Base-by-base conservation (phyloP, 2,329 filamentous ascomycete genomes). In the Macroventuria anomochaeta region DNA sequence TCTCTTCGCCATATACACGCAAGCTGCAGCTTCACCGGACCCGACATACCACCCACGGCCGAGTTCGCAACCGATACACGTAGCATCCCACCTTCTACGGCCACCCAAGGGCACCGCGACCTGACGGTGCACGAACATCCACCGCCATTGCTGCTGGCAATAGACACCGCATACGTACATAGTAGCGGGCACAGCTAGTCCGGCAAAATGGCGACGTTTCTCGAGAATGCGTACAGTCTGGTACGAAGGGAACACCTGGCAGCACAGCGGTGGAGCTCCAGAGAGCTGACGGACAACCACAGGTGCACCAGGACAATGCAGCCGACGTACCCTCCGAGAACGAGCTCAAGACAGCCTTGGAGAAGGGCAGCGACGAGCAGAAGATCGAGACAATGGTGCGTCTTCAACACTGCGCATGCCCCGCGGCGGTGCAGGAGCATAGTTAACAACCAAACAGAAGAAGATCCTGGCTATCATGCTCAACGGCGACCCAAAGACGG, bases 401-500 rank as follows among this genome's bases (percentile, higher is more conserved):
- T 59, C 46, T 25, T 28, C 29, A 31, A 57, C 61, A 61, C 41
- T 41, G 26, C 51, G 42, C 23, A 50, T 68, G 59, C 67, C 68
- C 67, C 68, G 64, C 55, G 57, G 50, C 50, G 57, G 17, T 46
- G 96, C 96, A 91, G 49, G 26, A 38, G 42, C 39, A 57, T 49
- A 40, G 61, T 68, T 73, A 49, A 73, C 67, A 58, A 49, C 17
- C 42, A 42, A 33, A 58, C 61, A 74, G 71, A 96, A 95, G 86
- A 89, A 87, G 80, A 92, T 99, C 75, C 81, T 97, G 73, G 96
- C 91, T 60, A 87, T 97, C 73, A 97, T 99, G 95, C 86, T 99
- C 71, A 97, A 97, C 76, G 95, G 95, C 65, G 93, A 99, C 73
- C 88, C 95, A 33, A 95, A 99, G 88, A 89, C 93, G 21, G 88